Base-by-base conservation (phyloP, 768 basidiomycete species). In the Dictyophora rubrovolvata region DNA sequence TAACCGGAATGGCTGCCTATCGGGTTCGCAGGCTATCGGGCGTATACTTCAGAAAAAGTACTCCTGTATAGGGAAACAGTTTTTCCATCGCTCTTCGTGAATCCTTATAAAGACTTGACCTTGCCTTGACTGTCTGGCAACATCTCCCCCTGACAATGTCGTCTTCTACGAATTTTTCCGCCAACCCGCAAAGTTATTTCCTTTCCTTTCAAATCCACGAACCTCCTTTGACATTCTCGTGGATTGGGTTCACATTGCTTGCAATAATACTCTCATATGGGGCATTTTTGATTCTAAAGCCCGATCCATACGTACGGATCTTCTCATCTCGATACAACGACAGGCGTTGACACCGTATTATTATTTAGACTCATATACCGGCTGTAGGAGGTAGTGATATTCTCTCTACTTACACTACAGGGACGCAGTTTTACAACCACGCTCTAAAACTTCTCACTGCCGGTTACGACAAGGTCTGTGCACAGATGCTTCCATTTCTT, bases 401-500 rank as follows among this genome's bases (percentile, higher is more conserved):
- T 1, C 35, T 56, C 46, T 56, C 47, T 33, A 33, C 46, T 18
- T 56, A 65, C 54, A 58, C 65, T 48, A 63, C 59, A 3, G 65
- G 65, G 8, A 51, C 63, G 12, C 65, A 49, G 22, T 68, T 55
- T 53, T 0, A 62, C 1, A 55, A 20, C 7, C 61, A 66, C 28
- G 65, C 54, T 8, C 28, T 18, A 0, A 54, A 65, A 5, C 18
- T 74, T 2, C 23, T 75, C 7, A 65, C 66, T 53, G 62, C 71
- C 54, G 72, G 73, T 0, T 72, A 70, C 34, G 54, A 65, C 16
- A 68, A 70, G 63, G 74, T 64, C n/a, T 42, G 42, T 28, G 28
- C 28, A 28, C 28, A 12, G n/a, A 4, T n/a, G 12, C n/a, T 42
- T 14, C n/a, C n/a, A n/a, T 42, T 42, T n/a, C 42, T n/a, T n/a